Evolutionary conservation across 768 basidiomycete genomes (phyloP).

Genomic region (Suillus bovinus): DNA sequence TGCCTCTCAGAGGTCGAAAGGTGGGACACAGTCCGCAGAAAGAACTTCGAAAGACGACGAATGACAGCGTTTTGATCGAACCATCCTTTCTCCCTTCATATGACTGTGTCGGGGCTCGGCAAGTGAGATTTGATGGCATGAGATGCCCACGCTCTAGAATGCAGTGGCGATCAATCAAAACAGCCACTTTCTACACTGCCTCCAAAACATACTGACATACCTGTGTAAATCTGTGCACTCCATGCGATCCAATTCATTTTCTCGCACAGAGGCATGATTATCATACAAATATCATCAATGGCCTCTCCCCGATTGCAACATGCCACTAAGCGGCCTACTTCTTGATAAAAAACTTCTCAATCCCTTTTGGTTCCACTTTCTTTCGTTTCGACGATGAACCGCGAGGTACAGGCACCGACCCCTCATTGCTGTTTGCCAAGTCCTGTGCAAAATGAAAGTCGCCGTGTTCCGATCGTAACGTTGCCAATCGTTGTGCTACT

Average conservation of each 20-base stretch:
- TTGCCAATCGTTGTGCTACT: slow-evolving; percentile 37
- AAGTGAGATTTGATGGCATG: slow-evolving; percentile 11
- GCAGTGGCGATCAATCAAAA: slow-evolving; percentile 22
- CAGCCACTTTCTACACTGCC: slow-evolving; percentile 1
- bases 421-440: slow-evolving; percentile 48
- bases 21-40: slow-evolving; percentile 37
- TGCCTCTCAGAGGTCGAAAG: slow-evolving; percentile 31
- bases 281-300: neutral
- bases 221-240: slow-evolving; percentile 6
- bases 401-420: slow-evolving; percentile 7
- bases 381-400: slow-evolving; percentile 18
- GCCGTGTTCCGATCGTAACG: slow-evolving; percentile 68
- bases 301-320: neutral
- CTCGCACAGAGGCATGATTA: neutral
- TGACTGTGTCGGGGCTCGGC: slow-evolving; percentile 7
- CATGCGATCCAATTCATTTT: neutral
- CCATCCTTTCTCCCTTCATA: slow-evolving; percentile 1
- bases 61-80: slow-evolving; percentile 13
- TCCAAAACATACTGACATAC: slow-evolving; percentile 1
- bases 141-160: slow-evolving; percentile 11
- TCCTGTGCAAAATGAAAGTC: slow-evolving; percentile 91
- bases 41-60: slow-evolving; percentile 15
- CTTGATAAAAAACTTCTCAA: slow-evolving; percentile 48
- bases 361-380: slow-evolving; percentile 35
- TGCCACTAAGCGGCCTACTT: slow-evolving; percentile 21